A percentile compares a stretch with the other conserved stretches of the same genome.
These are phyloP conservation scores for Hypoxylon sp. DNA, from an alignment of 2,329 filamentous ascomycete species.

Conservation along the genomic window DNA sequence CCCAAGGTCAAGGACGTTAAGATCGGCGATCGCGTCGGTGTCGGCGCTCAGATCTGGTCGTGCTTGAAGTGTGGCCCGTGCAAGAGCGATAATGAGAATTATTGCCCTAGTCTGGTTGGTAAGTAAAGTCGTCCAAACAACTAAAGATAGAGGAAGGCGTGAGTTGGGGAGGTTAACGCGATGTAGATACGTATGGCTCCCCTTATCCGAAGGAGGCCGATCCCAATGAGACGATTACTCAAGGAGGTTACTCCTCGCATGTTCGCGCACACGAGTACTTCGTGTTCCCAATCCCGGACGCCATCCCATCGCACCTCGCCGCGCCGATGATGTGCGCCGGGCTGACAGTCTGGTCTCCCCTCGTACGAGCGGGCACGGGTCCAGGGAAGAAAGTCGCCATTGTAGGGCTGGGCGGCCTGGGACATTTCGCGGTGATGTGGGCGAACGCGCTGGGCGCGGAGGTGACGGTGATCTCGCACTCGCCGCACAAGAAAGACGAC, in stretches of 20 bases:
- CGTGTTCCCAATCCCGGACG: constrained; percentile 70
- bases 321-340: constrained; percentile 85
- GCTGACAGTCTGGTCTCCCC: constrained; percentile 79
- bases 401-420: constrained; percentile 79
- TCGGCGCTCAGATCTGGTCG: constrained; percentile 72
- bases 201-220: constrained; percentile 70
- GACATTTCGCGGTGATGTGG: constrained; percentile 80
- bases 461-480: constrained; percentile 74
- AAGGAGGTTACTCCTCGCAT: constrained; percentile 73
- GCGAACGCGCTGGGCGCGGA: constrained; percentile 79
- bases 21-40: constrained; percentile 74
- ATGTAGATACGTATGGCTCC: constrained; percentile 69
- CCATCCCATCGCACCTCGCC: constrained; percentile 62
- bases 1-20: constrained; percentile 63
- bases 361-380: constrained; percentile 76
- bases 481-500: constrained; percentile 70
- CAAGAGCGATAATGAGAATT: constrained; percentile 65
- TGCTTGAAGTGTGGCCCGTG: constrained; percentile 67
- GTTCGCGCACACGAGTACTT: constrained; percentile 71
- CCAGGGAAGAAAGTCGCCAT: constrained; percentile 80
- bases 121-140: constrained; percentile 32
- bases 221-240: constrained; percentile 70
- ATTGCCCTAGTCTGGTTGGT: constrained; percentile 63
- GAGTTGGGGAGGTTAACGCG: not conserved
- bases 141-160: too few species aligned